A percentile compares a stretch with the other conserved stretches of the same genome.
These are phyloP conservation scores for Cinnamomum micranthum DNA, from an alignment of 164 flowering plant genomes.

Conservation along the genomic window DNA sequence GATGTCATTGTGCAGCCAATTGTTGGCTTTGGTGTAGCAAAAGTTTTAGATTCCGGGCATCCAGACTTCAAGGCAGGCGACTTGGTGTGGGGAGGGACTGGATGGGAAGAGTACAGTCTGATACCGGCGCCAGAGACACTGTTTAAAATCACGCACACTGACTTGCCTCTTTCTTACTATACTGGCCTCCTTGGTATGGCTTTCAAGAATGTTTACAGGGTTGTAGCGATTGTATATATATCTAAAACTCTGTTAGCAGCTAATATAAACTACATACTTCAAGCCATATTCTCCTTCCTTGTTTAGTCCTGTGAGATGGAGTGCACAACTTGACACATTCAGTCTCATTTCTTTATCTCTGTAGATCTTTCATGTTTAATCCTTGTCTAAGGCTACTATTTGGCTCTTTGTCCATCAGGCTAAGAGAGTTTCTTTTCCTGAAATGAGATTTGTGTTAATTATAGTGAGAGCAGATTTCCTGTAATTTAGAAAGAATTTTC, in stretches of 20 bases:
- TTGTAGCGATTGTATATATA: background rate
- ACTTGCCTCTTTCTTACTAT: constrained; percentile 47
- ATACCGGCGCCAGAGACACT: constrained; percentile 13
- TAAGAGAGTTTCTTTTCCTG: too few species aligned
- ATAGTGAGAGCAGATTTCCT: too few species aligned
- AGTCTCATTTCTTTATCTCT: background rate
- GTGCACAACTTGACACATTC: background rate
- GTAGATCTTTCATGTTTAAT: background rate
- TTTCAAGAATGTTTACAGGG: background rate
- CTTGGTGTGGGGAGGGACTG: constrained; percentile 48
- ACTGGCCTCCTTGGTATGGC: constrained; percentile 31
- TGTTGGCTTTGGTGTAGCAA: constrained; percentile 30
- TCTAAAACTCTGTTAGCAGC: background rate
- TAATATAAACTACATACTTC: background rate
- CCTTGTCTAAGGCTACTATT: background rate
- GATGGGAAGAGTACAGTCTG: constrained; percentile 54
- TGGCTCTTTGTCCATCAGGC: too few species aligned
- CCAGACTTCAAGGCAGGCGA: constrained; percentile 45
- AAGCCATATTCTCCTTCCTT: background rate
- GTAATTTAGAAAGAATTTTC: background rate
- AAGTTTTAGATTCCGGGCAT: constrained; percentile 39
- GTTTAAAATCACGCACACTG: constrained; percentile 34
- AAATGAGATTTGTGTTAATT: too few species aligned
- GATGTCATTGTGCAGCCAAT: background rate
- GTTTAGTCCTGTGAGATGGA: background rate